Base-by-base conservation (phyloP, 2,329 filamentous ascomycete species). In the Cordyceps tenuipes region DNA sequence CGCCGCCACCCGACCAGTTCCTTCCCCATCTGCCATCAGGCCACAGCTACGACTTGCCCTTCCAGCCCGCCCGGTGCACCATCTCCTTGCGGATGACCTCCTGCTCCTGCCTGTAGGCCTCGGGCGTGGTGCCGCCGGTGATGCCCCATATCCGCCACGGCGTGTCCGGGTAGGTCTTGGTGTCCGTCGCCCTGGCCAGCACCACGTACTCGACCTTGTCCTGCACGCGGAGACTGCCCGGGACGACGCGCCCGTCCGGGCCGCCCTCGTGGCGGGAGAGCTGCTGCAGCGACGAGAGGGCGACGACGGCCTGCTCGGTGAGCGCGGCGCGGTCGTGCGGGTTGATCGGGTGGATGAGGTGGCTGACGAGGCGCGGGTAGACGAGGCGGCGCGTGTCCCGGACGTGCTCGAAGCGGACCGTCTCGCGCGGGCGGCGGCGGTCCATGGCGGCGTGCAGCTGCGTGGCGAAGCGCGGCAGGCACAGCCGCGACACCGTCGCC, bases 71-170 rank as follows among this genome's bases (percentile, higher is more conserved):
- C 26, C 69, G 64, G 62, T 66, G 68, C 5, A 71, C 66, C 63
- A 74, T 63, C 61, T 75, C 71, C 63, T 66, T 67, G 19, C 69
- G 66, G 34, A 72, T 65, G 57, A 71, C 66, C 19, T 69, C 68
- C 66, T 71, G 69, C 63, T 77, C 73, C 8, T 72, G 66, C 26
- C 66, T 36, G 48, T 71, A 77, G 5, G 61, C 64, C 62, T 82
- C 73, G 2, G 80, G 68, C 1, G 78, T 80, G 13, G 80, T 83
- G 65, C 82, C 78, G 47, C 79, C 70, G 34, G 82, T 74, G 21
- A 83, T 87, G 15, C 87, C 87, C 81, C 86, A 87, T 55, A 89
- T 71, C 68, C 76, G 78, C 87, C 87, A 90, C 2, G 78, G 75
- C 31, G 70, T 73, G 60, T 77, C 70, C 67, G 75, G 68, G 64